These are phyloP conservation scores for Guadua angustifolia DNA, from an alignment of 176 grass and related monocot species.

Conservation along the genomic window DNA sequence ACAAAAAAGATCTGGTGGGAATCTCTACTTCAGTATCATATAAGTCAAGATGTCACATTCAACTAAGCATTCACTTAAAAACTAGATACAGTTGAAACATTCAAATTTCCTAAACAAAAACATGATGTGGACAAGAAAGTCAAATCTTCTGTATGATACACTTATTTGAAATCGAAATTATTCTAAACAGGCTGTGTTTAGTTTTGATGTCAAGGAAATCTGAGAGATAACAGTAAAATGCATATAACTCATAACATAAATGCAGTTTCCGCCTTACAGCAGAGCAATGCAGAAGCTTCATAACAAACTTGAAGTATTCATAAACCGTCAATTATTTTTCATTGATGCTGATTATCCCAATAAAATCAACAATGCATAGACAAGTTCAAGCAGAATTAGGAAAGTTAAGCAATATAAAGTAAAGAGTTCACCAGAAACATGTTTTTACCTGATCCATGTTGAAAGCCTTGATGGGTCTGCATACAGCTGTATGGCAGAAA, in stretches of 20 bases:
- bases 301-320: conserved; percentile 24
- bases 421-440: neutral
- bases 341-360: conserved; percentile 7
- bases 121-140: neutral
- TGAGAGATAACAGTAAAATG: neutral
- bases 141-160: neutral
- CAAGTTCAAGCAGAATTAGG: neutral
- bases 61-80: neutral
- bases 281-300: neutral
- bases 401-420: neutral
- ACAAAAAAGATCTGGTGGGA: neutral
- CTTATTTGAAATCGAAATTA: neutral
- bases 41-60: neutral
- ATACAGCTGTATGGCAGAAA: no score
- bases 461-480: no score
- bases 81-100: neutral
- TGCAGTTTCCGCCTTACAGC: neutral
- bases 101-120: neutral
- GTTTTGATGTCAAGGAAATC: neutral
- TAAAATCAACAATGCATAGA: neutral
- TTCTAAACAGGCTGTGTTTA: neutral
- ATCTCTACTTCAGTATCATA: neutral
- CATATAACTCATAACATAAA: neutral
- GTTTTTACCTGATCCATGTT: neutral
- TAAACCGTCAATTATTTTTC: neutral